phyloP scores from a whole-genome alignment of 192 early-diverging fungal genomes.

The Coemansia sp. region DNA sequence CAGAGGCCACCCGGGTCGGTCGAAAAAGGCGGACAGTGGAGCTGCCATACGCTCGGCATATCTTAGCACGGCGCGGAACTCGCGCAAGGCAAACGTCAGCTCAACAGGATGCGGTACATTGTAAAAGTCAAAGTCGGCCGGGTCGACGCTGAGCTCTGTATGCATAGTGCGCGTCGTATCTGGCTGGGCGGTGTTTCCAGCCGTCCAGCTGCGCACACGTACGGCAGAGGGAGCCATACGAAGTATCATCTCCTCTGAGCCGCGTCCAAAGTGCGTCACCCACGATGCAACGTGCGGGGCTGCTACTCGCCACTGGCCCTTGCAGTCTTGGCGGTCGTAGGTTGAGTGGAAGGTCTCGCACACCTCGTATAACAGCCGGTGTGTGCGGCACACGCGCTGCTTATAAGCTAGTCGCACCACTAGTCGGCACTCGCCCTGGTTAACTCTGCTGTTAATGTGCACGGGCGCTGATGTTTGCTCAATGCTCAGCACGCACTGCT shows the following conservation, averaged over 20 bases:
- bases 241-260: constrained; percentile 49
- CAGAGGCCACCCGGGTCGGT: constrained; percentile 38
- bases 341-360: constrained; percentile 44
- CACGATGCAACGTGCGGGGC: constrained; percentile 43
- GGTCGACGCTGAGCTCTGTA: constrained; percentile 41
- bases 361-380: constrained; percentile 52
- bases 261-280: constrained; percentile 50
- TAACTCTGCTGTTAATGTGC: constrained; percentile 1
- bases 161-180: constrained; percentile 35
- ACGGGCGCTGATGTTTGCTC: constrained; percentile 25
- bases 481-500: constrained; percentile 36
- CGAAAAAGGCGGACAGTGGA: constrained; percentile 45
- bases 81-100: constrained; percentile 50
- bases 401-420: constrained; percentile 43
- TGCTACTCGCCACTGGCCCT: constrained; percentile 41
- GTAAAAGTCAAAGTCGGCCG: constrained; percentile 52
- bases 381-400: constrained; percentile 46
- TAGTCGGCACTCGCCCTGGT: constrained; percentile 33
- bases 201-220: constrained; percentile 41
- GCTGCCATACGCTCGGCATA: constrained; percentile 48
- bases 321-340: constrained; percentile 40
- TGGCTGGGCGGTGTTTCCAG: constrained; percentile 22
- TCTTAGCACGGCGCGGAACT: constrained; percentile 46
- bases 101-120: constrained; percentile 28
- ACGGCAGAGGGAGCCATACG: constrained; percentile 31